Percentiles rank a stretch among this genome's conserved stretches.
These are phyloP conservation scores for Clonostachys sp. DNA, from an alignment of 2,329 filamentous ascomycete species.

Conservation along the genomic window DNA sequence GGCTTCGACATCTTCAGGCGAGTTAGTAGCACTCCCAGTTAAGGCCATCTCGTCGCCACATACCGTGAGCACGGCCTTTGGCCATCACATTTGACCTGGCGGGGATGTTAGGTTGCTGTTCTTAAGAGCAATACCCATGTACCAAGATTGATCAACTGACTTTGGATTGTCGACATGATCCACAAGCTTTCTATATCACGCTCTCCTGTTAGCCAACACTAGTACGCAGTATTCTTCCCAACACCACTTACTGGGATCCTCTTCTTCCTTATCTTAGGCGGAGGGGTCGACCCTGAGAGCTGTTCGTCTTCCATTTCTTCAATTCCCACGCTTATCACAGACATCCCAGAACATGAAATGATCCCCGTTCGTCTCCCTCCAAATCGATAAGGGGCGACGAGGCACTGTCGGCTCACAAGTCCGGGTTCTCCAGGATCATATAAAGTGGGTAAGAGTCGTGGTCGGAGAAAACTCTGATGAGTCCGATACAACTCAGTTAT, in stretches of 20 bases:
- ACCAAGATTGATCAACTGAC: slow-evolving; percentile 1
- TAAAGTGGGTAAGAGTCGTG: no score
- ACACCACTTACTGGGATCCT: slow-evolving; percentile 9
- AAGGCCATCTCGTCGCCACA: neutral
- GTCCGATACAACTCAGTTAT: no score
- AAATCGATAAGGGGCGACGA: no score
- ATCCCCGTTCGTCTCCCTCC: no score
- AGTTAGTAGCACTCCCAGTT: neutral
- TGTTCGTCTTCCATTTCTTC: no score
- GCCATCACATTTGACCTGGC: slow-evolving; percentile 14
- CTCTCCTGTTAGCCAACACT: neutral
- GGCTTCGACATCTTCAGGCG: slow-evolving; percentile 10
- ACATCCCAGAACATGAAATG: no score
- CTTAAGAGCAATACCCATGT: neutral
- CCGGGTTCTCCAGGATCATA: no score
- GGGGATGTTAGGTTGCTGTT: no score
- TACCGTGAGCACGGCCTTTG: slow-evolving; percentile 16
- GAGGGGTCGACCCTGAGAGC: neutral
- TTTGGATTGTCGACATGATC: slow-evolving; percentile 16
- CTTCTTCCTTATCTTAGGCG: slow-evolving; percentile 7
- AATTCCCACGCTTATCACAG: no score
- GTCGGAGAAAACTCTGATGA: no score
- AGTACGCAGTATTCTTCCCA: neutral
- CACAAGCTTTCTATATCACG: slow-evolving; percentile 15
- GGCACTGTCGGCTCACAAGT: no score